Evolutionary conservation across 129 eudicot genomes (phyloP).

Genomic region (Flaveria linearis): DNA sequence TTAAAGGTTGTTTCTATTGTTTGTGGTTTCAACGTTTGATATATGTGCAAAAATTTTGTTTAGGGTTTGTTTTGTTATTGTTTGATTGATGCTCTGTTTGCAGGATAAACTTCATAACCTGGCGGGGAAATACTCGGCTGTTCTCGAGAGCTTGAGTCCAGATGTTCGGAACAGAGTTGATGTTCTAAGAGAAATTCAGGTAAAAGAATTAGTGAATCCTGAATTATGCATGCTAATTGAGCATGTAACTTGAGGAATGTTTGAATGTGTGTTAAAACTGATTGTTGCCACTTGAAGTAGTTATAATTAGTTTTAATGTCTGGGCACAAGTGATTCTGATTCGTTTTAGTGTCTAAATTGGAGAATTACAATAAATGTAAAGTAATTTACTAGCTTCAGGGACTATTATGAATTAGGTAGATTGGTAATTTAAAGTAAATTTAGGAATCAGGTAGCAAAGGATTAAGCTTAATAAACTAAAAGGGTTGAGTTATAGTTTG

Average conservation of each 20-base stretch:
- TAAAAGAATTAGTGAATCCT: not conserved
- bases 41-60: not conserved
- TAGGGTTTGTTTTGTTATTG: not conserved
- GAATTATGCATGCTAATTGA: not conserved
- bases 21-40: not conserved
- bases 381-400: not conserved
- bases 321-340: not conserved
- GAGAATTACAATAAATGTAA: not conserved
- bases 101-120: slow-evolving; percentile 74
- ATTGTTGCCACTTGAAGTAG: not conserved
- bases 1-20: slow-evolving; percentile 50
- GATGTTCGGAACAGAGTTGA: slow-evolving; percentile 69
- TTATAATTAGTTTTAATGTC: not conserved
- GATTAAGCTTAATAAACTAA: not conserved
- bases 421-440: not conserved
- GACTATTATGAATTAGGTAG: not conserved
- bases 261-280: not conserved
- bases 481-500: not conserved
- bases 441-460: not conserved
- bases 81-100: slow-evolving; percentile 21
- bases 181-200: slow-evolving; percentile 66
- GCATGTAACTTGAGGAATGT: not conserved
- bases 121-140: slow-evolving; percentile 60
- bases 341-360: not conserved
- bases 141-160: slow-evolving; percentile 60